phyloP scores from a whole-genome alignment of 345 rosid genomes.

The Iberis pinnata region DNA sequence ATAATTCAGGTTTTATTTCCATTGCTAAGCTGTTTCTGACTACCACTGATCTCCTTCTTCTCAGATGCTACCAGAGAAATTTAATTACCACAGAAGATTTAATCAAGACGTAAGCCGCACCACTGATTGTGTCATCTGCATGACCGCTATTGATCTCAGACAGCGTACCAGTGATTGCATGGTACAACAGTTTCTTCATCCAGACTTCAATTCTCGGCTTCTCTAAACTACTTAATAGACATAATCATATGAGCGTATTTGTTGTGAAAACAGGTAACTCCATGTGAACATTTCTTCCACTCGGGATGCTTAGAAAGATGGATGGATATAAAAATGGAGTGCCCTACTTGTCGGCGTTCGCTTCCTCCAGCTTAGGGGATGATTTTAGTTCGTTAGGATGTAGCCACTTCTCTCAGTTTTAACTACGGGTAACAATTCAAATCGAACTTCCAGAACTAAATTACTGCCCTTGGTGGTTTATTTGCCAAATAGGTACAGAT shows the following conservation, averaged over 20 bases:
- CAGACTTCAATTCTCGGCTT: conserved; percentile 18
- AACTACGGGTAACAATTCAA: conserved; percentile 21
- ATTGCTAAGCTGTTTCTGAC: conserved; percentile 4
- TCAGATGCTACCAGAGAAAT: conserved; percentile 96
- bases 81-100: conserved; percentile 69
- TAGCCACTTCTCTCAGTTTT: conserved; percentile 17
- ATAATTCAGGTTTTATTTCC: background rate
- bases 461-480: background rate
- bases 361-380: conserved; percentile 62
- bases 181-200: conserved; percentile 39
- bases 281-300: conserved; percentile 96
- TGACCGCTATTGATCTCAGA: conserved; percentile 73
- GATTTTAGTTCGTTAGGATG: conserved; percentile 21
- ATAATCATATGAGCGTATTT: conserved; percentile 13
- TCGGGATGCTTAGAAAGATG: conserved; percentile 92
- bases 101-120: conserved; percentile 43
- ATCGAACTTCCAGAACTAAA: background rate
- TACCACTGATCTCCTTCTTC: conserved; percentile 15
- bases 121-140: conserved; percentile 92
- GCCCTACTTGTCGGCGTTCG: conserved; percentile 94
- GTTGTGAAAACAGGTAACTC: conserved; percentile 60
- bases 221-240: background rate
- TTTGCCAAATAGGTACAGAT: conserved; percentile 12
- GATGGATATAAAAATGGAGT: conserved; percentile 99
- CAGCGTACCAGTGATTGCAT: conserved; percentile 72